phyloP scores from a whole-genome alignment of 306 rosid genomes.

The Cicer yamashitae region DNA sequence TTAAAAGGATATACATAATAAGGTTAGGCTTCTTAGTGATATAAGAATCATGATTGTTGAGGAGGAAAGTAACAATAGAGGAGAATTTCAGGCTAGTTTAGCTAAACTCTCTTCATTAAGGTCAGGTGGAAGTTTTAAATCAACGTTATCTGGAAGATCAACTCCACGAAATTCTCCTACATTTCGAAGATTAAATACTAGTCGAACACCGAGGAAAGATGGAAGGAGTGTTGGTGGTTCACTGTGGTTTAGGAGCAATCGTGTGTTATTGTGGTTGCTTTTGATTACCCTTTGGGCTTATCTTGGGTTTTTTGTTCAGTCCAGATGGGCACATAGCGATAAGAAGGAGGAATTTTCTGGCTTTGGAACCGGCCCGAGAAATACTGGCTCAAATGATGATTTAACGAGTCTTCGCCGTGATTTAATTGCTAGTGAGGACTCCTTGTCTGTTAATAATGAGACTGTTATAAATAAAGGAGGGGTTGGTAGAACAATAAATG shows the following conservation, averaged over 20 bases:
- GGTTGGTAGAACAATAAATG: conserved; percentile 51
- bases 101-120: conserved; percentile 53
- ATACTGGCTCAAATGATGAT: conserved; percentile 50
- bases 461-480: conserved; percentile 43
- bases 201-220: conserved; percentile 77
- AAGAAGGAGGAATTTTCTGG: conserved; percentile 73
- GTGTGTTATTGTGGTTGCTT: conserved; percentile 82
- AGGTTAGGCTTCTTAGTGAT: conserved; percentile 33
- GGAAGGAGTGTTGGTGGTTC: conserved; percentile 57
- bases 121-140: conserved; percentile 70
- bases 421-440: conserved; percentile 49
- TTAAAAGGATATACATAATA: neutral
- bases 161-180: conserved; percentile 75
- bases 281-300: conserved; percentile 98
- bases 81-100: conserved; percentile 58
- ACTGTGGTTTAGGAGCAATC: conserved; percentile 80
- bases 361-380: conserved; percentile 58
- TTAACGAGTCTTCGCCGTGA: conserved; percentile 51
- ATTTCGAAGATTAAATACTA: conserved; percentile 62
- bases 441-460: conserved; percentile 53
- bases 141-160: conserved; percentile 73
- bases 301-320: conserved; percentile 94
- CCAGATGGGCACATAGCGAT: conserved; percentile 94
- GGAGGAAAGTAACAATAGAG: conserved; percentile 60
- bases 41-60: conserved; percentile 43